These are phyloP conservation scores for Penicillium ucsense DNA, from an alignment of 495 filamentous ascomycete species.

Conservation along the genomic window DNA sequence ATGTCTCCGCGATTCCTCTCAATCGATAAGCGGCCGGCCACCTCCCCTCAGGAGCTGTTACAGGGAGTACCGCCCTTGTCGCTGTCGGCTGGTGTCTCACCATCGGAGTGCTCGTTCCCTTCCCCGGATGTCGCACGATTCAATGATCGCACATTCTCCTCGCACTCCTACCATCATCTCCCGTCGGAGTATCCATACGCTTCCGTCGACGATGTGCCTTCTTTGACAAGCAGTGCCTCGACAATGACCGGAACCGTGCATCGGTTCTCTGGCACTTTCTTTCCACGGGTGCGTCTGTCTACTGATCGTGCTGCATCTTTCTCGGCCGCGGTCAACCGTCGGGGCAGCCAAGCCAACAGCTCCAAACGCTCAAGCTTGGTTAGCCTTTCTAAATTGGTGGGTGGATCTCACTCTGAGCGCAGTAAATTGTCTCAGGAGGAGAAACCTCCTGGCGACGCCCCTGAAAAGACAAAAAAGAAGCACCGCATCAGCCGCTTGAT, in stretches of 20 bases:
- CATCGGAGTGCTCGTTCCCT: slow-evolving; percentile 37
- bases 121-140: slow-evolving; percentile 45
- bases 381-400: slow-evolving; percentile 75
- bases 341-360: slow-evolving; percentile 33
- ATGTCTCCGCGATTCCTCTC: slow-evolving; percentile 34
- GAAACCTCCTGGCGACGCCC: slow-evolving; percentile 42
- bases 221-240: slow-evolving; percentile 76
- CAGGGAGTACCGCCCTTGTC: slow-evolving; percentile 37
- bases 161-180: slow-evolving; percentile 48
- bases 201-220: slow-evolving; percentile 81
- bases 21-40: slow-evolving; percentile 38
- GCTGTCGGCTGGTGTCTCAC: slow-evolving; percentile 30
- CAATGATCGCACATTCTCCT: slow-evolving; percentile 33
- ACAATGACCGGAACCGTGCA: slow-evolving; percentile 60
- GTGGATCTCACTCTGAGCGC: slow-evolving; percentile 64
- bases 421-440: slow-evolving; percentile 75
- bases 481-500: slow-evolving; percentile 70
- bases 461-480: slow-evolving; percentile 60
- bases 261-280: slow-evolving; percentile 38
- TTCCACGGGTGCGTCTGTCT: slow-evolving; percentile 34
- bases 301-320: slow-evolving; percentile 61
- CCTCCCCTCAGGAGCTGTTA: slow-evolving; percentile 45
- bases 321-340: slow-evolving; percentile 53
- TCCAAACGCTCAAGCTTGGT: slow-evolving; percentile 72
- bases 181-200: slow-evolving; percentile 54